Conservation (phyloP, 2,329 filamentous ascomycete genomes). For the Aspergillus aculeatus region DNA sequence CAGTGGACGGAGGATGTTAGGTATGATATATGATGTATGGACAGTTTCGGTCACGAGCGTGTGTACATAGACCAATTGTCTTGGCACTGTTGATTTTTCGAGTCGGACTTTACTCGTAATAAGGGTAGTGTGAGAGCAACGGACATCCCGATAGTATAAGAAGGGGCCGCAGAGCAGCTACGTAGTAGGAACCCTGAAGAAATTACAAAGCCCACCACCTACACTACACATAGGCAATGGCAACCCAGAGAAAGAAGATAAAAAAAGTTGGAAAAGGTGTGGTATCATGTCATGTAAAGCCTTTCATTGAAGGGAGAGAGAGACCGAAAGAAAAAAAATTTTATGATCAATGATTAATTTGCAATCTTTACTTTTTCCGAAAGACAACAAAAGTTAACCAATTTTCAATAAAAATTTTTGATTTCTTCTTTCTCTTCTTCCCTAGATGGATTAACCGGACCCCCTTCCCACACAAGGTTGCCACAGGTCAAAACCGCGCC, state of each 20-base stretch:
- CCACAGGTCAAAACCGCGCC: background rate
- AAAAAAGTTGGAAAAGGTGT: background rate
- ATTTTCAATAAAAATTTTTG: background rate
- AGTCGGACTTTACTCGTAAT: no score
- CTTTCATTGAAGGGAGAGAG: conserved; percentile 25
- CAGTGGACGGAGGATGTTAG: no score
- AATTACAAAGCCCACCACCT: no score
- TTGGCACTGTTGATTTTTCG: no score
- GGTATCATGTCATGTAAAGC: conserved; percentile 38
- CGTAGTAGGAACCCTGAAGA: no score
- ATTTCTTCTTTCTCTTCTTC: background rate
- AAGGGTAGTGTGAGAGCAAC: no score
- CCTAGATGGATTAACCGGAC: background rate
- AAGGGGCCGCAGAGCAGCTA: no score
- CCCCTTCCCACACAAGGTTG: background rate
- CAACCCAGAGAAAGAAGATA: background rate
- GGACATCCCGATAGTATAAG: no score
- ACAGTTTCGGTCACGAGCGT: background rate
- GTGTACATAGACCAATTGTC: background rate
- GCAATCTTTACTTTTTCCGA: conserved; percentile 30
- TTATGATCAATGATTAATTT: conserved; percentile 26
- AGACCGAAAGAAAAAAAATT: background rate
- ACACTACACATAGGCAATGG: no score
- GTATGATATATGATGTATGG: background rate
- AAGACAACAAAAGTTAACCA: background rate